These are phyloP conservation scores for Penicillium verhagenii DNA, from an alignment of 495 filamentous ascomycete genomes.

Conservation along the genomic window DNA sequence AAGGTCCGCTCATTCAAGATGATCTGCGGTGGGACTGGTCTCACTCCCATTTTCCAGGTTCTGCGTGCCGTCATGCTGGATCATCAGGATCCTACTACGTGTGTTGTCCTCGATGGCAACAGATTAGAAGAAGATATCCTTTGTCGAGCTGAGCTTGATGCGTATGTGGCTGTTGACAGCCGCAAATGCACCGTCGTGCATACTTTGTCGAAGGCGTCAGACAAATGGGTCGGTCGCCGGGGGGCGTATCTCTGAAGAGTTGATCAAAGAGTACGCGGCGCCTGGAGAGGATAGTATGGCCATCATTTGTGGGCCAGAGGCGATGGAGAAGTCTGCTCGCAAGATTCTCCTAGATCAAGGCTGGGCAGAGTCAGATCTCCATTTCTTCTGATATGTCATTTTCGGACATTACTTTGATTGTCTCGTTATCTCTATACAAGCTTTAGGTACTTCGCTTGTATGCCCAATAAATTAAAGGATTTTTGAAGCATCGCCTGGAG, in stretches of 20 bases:
- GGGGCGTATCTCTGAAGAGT: conserved; percentile 65
- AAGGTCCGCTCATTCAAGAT: conserved; percentile 72
- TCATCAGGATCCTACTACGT: conserved; percentile 54
- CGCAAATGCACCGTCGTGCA: conserved; percentile 67
- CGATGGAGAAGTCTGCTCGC: conserved; percentile 70
- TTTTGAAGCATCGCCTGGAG: too few species aligned
- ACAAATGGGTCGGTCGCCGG: conserved; percentile 64
- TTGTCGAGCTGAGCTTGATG: conserved; percentile 73
- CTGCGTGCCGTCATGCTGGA: conserved; percentile 73
- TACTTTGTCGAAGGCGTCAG: conserved; percentile 63
- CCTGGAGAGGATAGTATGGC: conserved; percentile 60
- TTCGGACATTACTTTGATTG: not conserved
- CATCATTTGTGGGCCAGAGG: conserved; percentile 79
- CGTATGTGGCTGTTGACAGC: conserved; percentile 48
- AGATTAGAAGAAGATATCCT: conserved; percentile 80
- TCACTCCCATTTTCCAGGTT: conserved; percentile 92
- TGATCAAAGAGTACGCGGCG: conserved; percentile 61
- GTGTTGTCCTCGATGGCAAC: conserved; percentile 80
- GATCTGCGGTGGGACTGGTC: conserved; percentile 87
- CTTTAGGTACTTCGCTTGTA: too few species aligned
- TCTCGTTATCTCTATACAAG: too few species aligned
- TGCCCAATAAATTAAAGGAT: too few species aligned
- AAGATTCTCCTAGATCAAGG: conserved; percentile 63
- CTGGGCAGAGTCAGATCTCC: conserved; percentile 75
- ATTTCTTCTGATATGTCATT: conserved; percentile 73